phyloP scores from a whole-genome alignment of 2,329 filamentous ascomycete genomes.

The Gyromitra esculenta region DNA sequence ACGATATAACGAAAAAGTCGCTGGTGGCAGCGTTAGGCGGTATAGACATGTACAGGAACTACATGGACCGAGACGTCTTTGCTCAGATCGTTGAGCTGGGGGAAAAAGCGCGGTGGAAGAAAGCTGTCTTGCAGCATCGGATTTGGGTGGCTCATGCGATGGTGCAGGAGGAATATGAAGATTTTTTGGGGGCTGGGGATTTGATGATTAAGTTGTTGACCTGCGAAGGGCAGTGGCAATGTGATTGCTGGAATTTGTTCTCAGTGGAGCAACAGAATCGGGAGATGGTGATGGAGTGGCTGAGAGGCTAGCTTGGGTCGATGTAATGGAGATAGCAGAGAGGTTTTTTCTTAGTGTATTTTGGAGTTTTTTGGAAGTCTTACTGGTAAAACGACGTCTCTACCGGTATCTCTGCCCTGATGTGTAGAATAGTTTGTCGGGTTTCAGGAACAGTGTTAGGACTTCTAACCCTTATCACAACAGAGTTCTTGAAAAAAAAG shows the following conservation, averaged over 20 bases:
- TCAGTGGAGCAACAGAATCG: conserved; percentile 5
- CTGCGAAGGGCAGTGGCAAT: background rate
- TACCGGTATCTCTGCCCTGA: background rate
- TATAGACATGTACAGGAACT: background rate
- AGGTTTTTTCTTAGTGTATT: background rate
- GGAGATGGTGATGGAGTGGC: conserved; percentile 17
- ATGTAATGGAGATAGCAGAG: background rate
- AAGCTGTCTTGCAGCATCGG: conserved; percentile 5
- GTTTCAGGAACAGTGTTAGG: background rate
- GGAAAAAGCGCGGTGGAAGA: background rate
- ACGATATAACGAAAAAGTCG: background rate
- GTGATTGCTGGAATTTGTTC: conserved; percentile 2
- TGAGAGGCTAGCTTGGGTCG: background rate
- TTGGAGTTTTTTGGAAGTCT: background rate
- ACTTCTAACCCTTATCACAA: too few species aligned
- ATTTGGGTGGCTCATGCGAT: background rate
- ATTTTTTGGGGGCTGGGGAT: background rate
- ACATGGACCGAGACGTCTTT: background rate
- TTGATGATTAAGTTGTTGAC: conserved; percentile 9
- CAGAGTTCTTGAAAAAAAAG: too few species aligned
- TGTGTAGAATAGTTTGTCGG: background rate
- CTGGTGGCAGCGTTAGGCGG: background rate
- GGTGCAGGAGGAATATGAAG: background rate
- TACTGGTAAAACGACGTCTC: background rate
- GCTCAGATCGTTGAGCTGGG: background rate